Base-by-base conservation (phyloP, 2,329 filamentous ascomycete species). In the Pseudocercospora fuligena region DNA sequence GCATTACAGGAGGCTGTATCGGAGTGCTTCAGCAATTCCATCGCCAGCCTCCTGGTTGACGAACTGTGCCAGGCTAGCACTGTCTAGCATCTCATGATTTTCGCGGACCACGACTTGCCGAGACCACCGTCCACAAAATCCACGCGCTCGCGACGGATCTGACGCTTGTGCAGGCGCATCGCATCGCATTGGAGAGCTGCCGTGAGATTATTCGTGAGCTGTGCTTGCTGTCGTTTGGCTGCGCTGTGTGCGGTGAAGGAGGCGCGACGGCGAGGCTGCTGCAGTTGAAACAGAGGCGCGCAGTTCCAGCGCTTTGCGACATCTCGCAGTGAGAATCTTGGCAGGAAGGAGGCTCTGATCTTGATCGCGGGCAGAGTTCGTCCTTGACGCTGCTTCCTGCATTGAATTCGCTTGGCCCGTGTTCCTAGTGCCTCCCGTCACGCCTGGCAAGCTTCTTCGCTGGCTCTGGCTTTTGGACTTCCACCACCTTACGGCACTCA, bases 401-500 rank as follows among this genome's bases (percentile, higher is more conserved):
- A 19, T 40, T 58, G 51, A 21, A 19, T 54, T 33, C 31, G 56
- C 16, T 12, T 56, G 63, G 36, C 49, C 21, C 27, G 58, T 25
- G 31, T 40, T 47, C 46, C 51, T 56, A 31, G 56, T 58, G 16
- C 56, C 56, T 58, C 56, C 33, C 56, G 56, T 36, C 33, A 36
- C 33, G 33, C 33, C 56, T 31, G 29, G 54, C 54, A 58, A 58
- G 46, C 31, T 29, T 65, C 57, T 58, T 47, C 51, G 36, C 40
- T 61, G 60, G 58, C 63, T 63, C 60, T 29, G 54, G 51, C 23
- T 29, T 25, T 54, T 54, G 46, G 49, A 36, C 49, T 51, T 56
- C 19, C 46, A 58, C 60, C 57, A 58, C 43, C 54, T 43, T n/a
- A 43, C 16, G 46, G 14, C 23, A 46, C n/a, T 51, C 31, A 16